A percentile compares a stretch with the other conserved stretches of the same genome.
These are phyloP conservation scores for Adansonia gregorii DNA, from an alignment of 441 rosid species.

Conservation along the genomic window DNA sequence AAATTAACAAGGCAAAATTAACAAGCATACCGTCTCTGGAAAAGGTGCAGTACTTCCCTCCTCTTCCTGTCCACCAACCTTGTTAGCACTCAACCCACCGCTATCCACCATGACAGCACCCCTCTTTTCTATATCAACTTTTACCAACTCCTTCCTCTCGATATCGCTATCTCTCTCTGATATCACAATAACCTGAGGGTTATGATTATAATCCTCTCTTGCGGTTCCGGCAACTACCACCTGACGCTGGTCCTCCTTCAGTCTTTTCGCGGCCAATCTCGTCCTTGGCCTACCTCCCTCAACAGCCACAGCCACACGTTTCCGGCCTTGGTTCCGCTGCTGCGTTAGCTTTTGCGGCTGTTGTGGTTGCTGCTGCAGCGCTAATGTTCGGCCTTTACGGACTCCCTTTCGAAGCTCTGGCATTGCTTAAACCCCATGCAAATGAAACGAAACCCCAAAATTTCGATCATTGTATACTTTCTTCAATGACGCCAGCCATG, in stretches of 20 bases:
- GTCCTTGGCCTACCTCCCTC: slow-evolving; percentile 61
- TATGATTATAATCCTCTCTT: slow-evolving; percentile 29
- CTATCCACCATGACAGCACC: slow-evolving; percentile 64
- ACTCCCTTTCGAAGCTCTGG: slow-evolving; percentile 88
- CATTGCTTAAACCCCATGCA: slow-evolving; percentile 87
- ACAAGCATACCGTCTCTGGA: slow-evolving; percentile 70
- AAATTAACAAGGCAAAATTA: neutral
- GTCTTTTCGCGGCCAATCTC: slow-evolving; percentile 57
- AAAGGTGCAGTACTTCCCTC: slow-evolving; percentile 87
- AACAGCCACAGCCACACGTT: slow-evolving; percentile 45
- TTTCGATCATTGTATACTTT: slow-evolving; percentile 56
- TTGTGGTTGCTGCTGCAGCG: slow-evolving; percentile 26
- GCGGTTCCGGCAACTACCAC: neutral
- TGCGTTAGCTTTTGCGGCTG: slow-evolving; percentile 27
- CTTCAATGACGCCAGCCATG: slow-evolving; percentile 27
- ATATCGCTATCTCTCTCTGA: slow-evolving; percentile 40
- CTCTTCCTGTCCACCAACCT: slow-evolving; percentile 82
- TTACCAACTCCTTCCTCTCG: slow-evolving; percentile 42
- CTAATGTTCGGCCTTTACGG: slow-evolving; percentile 63
- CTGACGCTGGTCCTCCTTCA: slow-evolving; percentile 37
- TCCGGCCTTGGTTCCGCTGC: slow-evolving; percentile 29
- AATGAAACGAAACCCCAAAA: slow-evolving; percentile 42
- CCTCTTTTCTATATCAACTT: slow-evolving; percentile 36
- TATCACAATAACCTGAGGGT: slow-evolving; percentile 30
- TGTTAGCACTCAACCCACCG: slow-evolving; percentile 73